Evolutionary conservation across 1,284 basidiomycete species (phyloP).

Genomic region (Boletus holoroseus): DNA sequence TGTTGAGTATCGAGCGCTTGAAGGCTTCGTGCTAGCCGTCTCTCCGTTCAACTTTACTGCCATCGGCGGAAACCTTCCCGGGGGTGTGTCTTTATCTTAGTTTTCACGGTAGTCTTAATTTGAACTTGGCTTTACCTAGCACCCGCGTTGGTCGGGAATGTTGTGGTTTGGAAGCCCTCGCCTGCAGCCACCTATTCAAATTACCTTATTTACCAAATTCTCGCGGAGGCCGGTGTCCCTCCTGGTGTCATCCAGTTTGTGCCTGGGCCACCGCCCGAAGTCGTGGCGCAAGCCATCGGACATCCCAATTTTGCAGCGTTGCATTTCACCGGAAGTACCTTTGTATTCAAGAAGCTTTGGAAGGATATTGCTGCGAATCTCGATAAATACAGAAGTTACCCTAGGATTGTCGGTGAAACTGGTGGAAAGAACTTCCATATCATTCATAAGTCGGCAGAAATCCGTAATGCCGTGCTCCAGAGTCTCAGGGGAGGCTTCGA

Average conservation of each 20-base stretch:
- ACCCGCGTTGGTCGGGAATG: conserved; percentile 93
- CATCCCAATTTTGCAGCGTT: conserved; percentile 83
- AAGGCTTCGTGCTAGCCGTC: conserved; percentile 96
- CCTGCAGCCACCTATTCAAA: conserved; percentile 94
- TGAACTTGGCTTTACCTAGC: conserved; percentile 39
- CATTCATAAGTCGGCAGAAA: conserved; percentile 82
- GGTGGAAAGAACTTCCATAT: conserved; percentile 99
- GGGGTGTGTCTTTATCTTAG: conserved; percentile 40
- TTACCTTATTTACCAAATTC: conserved; percentile 89
- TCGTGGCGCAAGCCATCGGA: conserved; percentile 77
- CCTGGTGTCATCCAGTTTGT: conserved; percentile 96
- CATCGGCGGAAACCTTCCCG: conserved; percentile 89
- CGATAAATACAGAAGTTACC: conserved; percentile 83
- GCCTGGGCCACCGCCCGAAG: conserved; percentile 77
- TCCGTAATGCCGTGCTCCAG: conserved; percentile 86
- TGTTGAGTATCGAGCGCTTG: conserved; percentile 91
- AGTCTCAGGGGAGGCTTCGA: conserved; percentile 90
- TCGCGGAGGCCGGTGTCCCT: conserved; percentile 92
- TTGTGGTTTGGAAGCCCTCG: conserved; percentile 96
- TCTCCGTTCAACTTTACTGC: conserved; percentile 99
- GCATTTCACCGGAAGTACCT: conserved; percentile 96
- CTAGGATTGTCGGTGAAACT: conserved; percentile 94
- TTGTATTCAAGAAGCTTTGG: conserved; percentile 94
- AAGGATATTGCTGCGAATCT: conserved; percentile 90
- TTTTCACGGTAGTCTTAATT: conserved; percentile 1